Conservation (phyloP, 1,139 yeast species). For the Yamadazyma sp. region DNA sequence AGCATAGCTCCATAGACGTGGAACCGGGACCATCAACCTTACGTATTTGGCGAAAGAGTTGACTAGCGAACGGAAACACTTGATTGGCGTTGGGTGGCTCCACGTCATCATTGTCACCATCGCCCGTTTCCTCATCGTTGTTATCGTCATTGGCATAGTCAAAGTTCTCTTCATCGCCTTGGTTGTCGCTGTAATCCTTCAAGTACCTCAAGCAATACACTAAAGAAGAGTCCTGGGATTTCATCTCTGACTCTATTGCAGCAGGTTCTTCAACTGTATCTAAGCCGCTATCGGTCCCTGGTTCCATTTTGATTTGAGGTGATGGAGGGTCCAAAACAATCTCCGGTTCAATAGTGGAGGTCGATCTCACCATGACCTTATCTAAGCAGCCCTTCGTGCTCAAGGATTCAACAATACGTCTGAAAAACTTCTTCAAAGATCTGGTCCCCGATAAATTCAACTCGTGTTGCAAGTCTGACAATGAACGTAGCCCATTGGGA, state of each 20-base stretch:
- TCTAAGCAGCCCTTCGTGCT: slow-evolving; percentile 55
- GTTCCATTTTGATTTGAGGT: background rate
- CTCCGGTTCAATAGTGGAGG: slow-evolving; percentile 2
- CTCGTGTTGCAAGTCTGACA: slow-evolving; percentile 63
- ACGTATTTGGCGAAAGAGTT: slow-evolving; percentile 51
- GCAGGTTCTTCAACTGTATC: background rate
- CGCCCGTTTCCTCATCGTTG: slow-evolving; percentile 12
- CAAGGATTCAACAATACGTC: slow-evolving; percentile 51
- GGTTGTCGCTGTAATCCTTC: slow-evolving; percentile 40
- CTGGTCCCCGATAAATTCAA: slow-evolving; percentile 48
- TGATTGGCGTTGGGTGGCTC: slow-evolving; percentile 41
- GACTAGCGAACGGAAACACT: slow-evolving; percentile 63
- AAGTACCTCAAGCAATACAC: slow-evolving; percentile 62
- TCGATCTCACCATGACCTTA: slow-evolving; percentile 51
- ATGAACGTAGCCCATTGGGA: slow-evolving; percentile 66
- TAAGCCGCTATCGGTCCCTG: background rate
- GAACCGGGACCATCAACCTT: slow-evolving; percentile 46
- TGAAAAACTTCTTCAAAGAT: slow-evolving; percentile 49
- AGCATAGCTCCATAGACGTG: slow-evolving; percentile 55
- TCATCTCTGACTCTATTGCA: background rate
- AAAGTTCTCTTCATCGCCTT: slow-evolving; percentile 17
- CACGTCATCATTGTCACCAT: slow-evolving; percentile 17
- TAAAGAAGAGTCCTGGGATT: slow-evolving; percentile 26
- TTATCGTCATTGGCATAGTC: slow-evolving; percentile 27
- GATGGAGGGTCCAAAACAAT: background rate